These are phyloP conservation scores for Neurospora tetraspora DNA, from an alignment of 495 filamentous ascomycete genomes.

Conservation along the genomic window DNA sequence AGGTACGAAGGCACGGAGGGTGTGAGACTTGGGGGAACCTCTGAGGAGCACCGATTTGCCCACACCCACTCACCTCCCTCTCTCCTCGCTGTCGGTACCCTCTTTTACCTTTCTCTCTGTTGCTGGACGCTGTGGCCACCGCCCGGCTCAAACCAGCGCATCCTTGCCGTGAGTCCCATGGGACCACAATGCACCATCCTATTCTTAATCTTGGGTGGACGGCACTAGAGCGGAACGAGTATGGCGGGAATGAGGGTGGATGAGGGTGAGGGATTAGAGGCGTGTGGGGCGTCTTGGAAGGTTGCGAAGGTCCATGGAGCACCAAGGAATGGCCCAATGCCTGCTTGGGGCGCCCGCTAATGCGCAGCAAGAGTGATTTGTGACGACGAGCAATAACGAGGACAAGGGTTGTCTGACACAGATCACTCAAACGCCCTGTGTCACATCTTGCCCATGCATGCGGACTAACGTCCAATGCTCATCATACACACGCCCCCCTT, in stretches of 20 bases:
- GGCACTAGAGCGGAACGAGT: constrained; percentile 16
- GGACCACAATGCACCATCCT: constrained; percentile 22
- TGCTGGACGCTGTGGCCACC: constrained; percentile 5
- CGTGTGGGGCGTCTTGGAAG: constrained; percentile 6
- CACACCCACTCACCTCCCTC: not conserved
- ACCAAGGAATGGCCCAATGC: constrained; percentile 14
- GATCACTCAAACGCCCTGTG: constrained; percentile 22
- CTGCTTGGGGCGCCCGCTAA: constrained; percentile 19
- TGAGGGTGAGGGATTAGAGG: constrained; percentile 8
- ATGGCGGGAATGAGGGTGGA: constrained; percentile 13
- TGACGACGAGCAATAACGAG: constrained; percentile 23
- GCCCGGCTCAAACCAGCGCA: constrained; percentile 20
- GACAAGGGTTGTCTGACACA: constrained; percentile 26
- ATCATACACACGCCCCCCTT: constrained; percentile 5
- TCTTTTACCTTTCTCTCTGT: not conserved
- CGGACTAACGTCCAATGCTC: constrained; percentile 7
- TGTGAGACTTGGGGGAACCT: not conserved
- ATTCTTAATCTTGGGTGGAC: constrained; percentile 25
- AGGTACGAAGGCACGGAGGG: not conserved
- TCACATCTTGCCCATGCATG: constrained; percentile 10
- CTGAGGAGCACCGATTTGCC: not conserved
- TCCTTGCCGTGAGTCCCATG: constrained; percentile 16
- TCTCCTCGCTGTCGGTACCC: constrained; percentile 2
- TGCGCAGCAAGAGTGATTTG: constrained; percentile 21
- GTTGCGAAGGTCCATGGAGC: not conserved